Evolutionary conservation across 2,329 filamentous ascomycete genomes (phyloP), one percentile per base, ranked within the genome.

Genomic region (Xylariales sp.): DNA sequence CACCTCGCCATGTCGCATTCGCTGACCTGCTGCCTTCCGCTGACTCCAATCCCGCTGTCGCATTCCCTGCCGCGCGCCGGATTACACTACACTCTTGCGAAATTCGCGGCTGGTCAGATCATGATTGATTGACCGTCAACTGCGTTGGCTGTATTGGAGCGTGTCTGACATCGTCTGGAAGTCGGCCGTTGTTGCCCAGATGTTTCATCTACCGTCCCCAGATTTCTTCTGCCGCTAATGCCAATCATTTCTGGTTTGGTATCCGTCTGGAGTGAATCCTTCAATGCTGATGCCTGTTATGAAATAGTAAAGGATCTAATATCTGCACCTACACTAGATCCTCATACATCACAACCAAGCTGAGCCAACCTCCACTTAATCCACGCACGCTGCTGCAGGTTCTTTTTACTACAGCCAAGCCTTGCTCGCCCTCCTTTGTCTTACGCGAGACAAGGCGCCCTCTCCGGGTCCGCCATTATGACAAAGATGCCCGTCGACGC

Each of bases 401-500:
- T 46, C 46, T 66, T 67, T 64, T 49, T 66, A 71, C 71, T 73
- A 68, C 69, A 65, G 72, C 66, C 52, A 52, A 64, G 71, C 43
- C 39, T 67, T 65, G 49, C 59, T 64, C 60, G 62, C 64, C 71
- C 72, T 58, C 68, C 71, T 74, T 73, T 73, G 68, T 63, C 61
- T 55, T 30, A 72, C 61, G 62, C 63, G 56, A 72, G 56, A 62
- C 69, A 73, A 56, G 74, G 73, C 71, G 69, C 69, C 72, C 74
- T 71, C 41, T 62, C 70, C 43, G 72, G 72, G 74, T 69, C 71
- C 67, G 73, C 72, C 72, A 64, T 72, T 54, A 73, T 70, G 50
- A 73, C 69, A 68, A 71, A 75, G 57, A 74, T 73, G 59, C 73
- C 74, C 32, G 67, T 71, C 64, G 69, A 73, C 53, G 67, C 50